Percentiles rank a stretch among this genome's conserved stretches.
Evolutionary conservation across 2,329 filamentous ascomycete genomes (phyloP).

Genomic region (Talaromyces sp.): DNA sequence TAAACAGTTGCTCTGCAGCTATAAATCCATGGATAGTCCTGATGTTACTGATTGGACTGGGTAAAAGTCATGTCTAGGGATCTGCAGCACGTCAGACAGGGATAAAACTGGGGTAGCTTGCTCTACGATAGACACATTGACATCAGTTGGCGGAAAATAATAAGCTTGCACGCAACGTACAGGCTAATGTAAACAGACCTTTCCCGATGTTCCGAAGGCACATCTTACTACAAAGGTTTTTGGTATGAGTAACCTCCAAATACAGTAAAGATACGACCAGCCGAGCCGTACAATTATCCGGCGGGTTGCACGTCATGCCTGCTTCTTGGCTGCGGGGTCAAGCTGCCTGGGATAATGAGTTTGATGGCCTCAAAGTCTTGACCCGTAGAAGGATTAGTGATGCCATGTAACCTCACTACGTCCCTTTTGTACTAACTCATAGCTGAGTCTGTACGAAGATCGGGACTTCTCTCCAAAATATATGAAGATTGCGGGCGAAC

Average conservation of each 20-base stretch:
- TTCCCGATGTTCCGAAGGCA: background rate
- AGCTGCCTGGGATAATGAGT: background rate
- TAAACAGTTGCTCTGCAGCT: background rate
- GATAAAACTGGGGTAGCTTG: background rate
- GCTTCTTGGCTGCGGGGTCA: background rate
- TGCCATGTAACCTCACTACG: slow-evolving; percentile 9
- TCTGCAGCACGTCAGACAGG: background rate
- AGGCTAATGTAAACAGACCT: background rate
- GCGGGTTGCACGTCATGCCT: background rate
- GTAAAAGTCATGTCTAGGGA: background rate
- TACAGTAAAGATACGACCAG: background rate
- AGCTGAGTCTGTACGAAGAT: background rate
- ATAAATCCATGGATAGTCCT: background rate
- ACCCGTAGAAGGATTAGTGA: background rate
- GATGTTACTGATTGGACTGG: background rate
- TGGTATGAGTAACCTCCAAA: background rate
- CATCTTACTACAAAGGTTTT: background rate
- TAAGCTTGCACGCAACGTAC: background rate
- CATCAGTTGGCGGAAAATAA: background rate
- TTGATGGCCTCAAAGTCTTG: background rate
- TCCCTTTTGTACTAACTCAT: background rate
- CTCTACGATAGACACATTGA: background rate
- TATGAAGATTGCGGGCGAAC: background rate
- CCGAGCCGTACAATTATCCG: background rate
- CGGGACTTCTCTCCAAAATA: background rate